These are phyloP conservation scores for Proliferodiscus dingleyae DNA, from an alignment of 2,329 filamentous ascomycete species.

Conservation along the genomic window DNA sequence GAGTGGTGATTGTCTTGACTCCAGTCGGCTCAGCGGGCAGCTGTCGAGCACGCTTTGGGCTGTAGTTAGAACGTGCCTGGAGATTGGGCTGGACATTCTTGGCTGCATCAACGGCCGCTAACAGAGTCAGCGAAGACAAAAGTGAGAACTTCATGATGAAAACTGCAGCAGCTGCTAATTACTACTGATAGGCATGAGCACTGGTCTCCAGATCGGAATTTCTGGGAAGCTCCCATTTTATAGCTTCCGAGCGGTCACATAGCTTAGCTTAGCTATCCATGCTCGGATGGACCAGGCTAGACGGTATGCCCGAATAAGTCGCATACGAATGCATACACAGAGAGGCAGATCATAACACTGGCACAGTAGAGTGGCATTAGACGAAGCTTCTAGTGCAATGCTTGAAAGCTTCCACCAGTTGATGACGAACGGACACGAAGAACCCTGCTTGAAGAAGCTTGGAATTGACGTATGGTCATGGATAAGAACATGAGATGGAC, in stretches of 20 bases:
- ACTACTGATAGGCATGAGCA: no score
- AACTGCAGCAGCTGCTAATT: neutral
- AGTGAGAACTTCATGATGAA: conserved; percentile 11
- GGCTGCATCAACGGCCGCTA: conserved; percentile 3
- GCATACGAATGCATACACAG: neutral
- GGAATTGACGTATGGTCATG: neutral
- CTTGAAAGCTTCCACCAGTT: neutral
- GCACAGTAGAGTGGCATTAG: neutral
- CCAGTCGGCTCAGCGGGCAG: conserved; percentile 37
- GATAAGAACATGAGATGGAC: neutral
- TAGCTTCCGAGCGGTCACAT: neutral
- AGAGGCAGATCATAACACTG: neutral
- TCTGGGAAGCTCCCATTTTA: conserved; percentile 1
- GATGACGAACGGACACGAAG: conserved; percentile 8
- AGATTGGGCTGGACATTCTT: conserved; percentile 18
- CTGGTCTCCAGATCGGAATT: no score
- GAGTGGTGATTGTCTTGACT: conserved; percentile 35
- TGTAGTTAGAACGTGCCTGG: conserved; percentile 18
- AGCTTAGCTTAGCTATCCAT: neutral
- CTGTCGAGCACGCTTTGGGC: conserved; percentile 27
- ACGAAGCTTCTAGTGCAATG: neutral
- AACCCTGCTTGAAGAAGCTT: neutral
- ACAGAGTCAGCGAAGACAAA: conserved; percentile 8
- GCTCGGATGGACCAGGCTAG: neutral
- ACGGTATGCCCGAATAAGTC: neutral